Percentiles rank a stretch among this genome's conserved stretches.
These are phyloP conservation scores for Aspergillus fischeri DNA, from an alignment of 2,329 filamentous ascomycete genomes.

Conservation along the genomic window DNA sequence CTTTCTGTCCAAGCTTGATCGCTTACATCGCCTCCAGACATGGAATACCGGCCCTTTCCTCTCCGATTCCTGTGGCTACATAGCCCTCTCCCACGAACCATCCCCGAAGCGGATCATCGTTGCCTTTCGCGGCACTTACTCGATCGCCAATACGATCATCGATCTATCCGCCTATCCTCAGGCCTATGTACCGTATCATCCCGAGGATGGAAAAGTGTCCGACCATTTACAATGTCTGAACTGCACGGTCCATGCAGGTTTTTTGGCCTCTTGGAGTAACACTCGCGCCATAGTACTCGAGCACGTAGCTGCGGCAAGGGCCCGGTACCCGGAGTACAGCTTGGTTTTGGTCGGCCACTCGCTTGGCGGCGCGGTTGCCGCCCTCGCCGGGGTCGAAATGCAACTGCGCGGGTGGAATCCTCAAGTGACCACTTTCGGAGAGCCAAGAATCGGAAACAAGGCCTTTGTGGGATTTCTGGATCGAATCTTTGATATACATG, in stretches of 20 bases:
- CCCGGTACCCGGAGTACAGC: constrained; percentile 64
- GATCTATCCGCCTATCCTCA: constrained; percentile 88
- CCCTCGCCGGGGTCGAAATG: constrained; percentile 80
- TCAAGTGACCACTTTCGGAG: constrained; percentile 84
- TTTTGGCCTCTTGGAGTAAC: constrained; percentile 77
- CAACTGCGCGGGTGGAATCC: constrained; percentile 71
- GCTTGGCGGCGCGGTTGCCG: constrained; percentile 86
- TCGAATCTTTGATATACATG: constrained; percentile 42
- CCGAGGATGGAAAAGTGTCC: constrained; percentile 45
- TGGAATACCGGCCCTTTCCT: constrained; percentile 88
- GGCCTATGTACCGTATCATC: constrained; percentile 78
- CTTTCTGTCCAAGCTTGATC: neutral
- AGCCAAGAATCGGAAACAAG: constrained; percentile 63
- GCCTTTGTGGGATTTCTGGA: constrained; percentile 54
- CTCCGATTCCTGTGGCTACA: constrained; percentile 89
- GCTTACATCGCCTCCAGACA: constrained; percentile 44
- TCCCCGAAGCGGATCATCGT: constrained; percentile 66
- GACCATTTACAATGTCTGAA: constrained; percentile 64
- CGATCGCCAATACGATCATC: constrained; percentile 82
- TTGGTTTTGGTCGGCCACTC: constrained; percentile 85
- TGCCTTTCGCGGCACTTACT: constrained; percentile 92
- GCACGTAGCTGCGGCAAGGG: constrained; percentile 56
- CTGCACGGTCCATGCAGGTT: constrained; percentile 90
- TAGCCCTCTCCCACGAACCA: constrained; percentile 74
- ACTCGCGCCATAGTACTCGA: constrained; percentile 68